Conservation (phyloP, 1,284 basidiomycete species). For the Pholiota adiposa region DNA sequence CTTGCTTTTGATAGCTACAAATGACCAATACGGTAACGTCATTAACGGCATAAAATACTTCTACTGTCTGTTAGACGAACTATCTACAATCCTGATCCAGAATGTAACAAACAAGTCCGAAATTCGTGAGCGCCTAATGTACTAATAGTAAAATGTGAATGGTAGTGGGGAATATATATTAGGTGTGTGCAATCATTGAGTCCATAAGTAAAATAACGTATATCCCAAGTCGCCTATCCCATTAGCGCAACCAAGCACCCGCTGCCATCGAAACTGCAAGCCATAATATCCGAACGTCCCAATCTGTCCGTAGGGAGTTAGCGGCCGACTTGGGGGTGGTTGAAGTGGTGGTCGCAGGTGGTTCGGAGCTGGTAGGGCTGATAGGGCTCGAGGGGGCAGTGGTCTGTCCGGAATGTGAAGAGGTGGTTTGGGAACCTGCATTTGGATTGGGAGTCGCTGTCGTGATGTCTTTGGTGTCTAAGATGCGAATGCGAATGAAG, state of each 20-base stretch:
- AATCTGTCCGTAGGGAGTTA: not conserved
- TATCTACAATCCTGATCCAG: not conserved
- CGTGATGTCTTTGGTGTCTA: slow-evolving; percentile 13
- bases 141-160: not conserved
- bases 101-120: not conserved
- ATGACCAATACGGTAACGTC: not conserved
- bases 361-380: not conserved
- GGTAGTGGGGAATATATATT: not conserved
- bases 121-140: not conserved
- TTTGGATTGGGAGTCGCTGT: not conserved
- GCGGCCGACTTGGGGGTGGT: not conserved
- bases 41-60: not conserved
- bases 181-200: not conserved
- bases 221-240: not conserved
- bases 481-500: no score
- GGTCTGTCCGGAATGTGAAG: not conserved
- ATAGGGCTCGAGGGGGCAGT: not conserved
- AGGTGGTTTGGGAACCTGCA: not conserved
- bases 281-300: not conserved
- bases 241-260: not conserved
- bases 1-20: not conserved
- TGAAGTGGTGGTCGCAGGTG: not conserved
- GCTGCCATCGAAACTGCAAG: not conserved
- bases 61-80: not conserved
- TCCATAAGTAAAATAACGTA: not conserved